Conservation (phyloP, 805 yeast species). For the Nakazawaea pomicola region DNA sequence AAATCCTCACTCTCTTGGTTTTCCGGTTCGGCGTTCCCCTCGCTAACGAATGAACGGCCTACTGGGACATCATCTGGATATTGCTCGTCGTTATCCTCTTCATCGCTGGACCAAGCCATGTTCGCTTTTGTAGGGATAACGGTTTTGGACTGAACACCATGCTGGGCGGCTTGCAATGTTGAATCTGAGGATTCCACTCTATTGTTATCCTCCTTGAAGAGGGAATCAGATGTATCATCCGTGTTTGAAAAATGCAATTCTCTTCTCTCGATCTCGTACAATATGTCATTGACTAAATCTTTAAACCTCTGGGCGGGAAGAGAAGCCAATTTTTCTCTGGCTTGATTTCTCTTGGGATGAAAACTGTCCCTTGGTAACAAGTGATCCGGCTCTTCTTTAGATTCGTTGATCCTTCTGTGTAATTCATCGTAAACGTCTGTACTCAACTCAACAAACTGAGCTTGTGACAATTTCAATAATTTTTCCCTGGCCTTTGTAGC, state of each 20-base stretch:
- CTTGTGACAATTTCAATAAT: slow-evolving; percentile 68
- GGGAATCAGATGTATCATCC: neutral
- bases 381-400: slow-evolving; percentile 53
- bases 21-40: neutral
- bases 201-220: neutral
- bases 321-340: slow-evolving; percentile 84
- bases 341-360: slow-evolving; percentile 94
- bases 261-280: slow-evolving; percentile 81
- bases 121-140: slow-evolving; percentile 84
- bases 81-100: slow-evolving; percentile 49
- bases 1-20: neutral
- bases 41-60: neutral
- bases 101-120: slow-evolving; percentile 86
- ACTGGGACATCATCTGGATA: slow-evolving; percentile 12
- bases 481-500: slow-evolving; percentile 85
- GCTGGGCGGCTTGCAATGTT: slow-evolving; percentile 6
- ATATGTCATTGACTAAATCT: slow-evolving; percentile 86
- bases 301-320: slow-evolving; percentile 78
- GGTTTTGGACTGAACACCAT: slow-evolving; percentile 55
- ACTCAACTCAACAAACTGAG: slow-evolving; percentile 84
- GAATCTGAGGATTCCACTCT: neutral
- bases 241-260: slow-evolving; percentile 37
- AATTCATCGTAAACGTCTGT: slow-evolving; percentile 95
- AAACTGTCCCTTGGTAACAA: slow-evolving; percentile 66
- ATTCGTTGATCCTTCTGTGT: slow-evolving; percentile 64